phyloP scores from a whole-genome alignment of 2,329 filamentous ascomycete species.

The Dactylellina parvicollis region DNA sequence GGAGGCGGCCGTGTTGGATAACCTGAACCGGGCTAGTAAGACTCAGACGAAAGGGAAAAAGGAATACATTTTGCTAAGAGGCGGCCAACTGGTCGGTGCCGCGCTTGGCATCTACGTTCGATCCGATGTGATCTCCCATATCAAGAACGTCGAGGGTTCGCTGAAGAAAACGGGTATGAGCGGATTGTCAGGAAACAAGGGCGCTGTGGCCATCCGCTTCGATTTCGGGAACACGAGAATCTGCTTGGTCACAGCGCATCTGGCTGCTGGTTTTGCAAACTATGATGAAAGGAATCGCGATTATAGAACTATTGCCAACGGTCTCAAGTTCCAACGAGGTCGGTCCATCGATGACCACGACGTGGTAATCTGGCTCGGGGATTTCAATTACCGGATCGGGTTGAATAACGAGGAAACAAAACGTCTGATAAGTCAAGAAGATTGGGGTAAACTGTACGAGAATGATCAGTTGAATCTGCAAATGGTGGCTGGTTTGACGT shows the following conservation, averaged over 20 bases:
- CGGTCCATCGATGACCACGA: slow-evolving; percentile 90
- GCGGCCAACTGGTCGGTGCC: slow-evolving; percentile 92
- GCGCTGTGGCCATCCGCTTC: slow-evolving; percentile 93
- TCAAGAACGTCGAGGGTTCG: slow-evolving; percentile 96
- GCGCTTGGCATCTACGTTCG: slow-evolving; percentile 92
- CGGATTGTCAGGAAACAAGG: slow-evolving; percentile 97
- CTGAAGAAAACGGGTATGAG: slow-evolving; percentile 96
- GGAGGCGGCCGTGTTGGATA: slow-evolving; percentile 82
- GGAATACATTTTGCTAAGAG: slow-evolving; percentile 87
- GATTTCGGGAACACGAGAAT: slow-evolving; percentile 92
- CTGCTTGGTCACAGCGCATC: slow-evolving; percentile 94
- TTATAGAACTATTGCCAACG: slow-evolving; percentile 86
- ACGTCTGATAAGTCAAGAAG: slow-evolving; percentile 74
- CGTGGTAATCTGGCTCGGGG: slow-evolving; percentile 91
- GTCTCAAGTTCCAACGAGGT: slow-evolving; percentile 89
- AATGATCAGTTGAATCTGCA: slow-evolving; percentile 96
- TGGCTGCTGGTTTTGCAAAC: slow-evolving; percentile 94
- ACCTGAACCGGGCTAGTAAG: slow-evolving; percentile 75
- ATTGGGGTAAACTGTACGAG: slow-evolving; percentile 83
- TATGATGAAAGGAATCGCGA: slow-evolving; percentile 96
- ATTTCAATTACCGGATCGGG: slow-evolving; percentile 98
- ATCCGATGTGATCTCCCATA: slow-evolving; percentile 76
- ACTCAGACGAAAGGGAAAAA: slow-evolving; percentile 68
- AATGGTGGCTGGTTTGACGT: slow-evolving; percentile 91
- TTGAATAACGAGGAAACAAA: slow-evolving; percentile 80